phyloP scores from a whole-genome alignment of 208 protist species.

The Perkinsela sp. region DNA sequence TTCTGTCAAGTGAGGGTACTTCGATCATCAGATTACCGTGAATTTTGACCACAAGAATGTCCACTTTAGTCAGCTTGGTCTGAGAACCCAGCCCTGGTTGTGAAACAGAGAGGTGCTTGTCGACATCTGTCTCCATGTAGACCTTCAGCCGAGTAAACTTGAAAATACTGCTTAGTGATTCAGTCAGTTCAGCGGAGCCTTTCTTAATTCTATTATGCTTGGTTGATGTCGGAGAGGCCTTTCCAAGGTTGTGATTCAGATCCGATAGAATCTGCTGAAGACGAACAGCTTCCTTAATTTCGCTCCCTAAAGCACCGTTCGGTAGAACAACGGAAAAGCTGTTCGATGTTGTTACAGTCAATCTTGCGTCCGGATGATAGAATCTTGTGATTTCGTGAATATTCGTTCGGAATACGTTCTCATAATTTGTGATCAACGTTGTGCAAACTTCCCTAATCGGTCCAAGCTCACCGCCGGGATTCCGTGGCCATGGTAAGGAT shows the following conservation, averaged over 20 bases:
- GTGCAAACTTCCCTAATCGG: background rate
- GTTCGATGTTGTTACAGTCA: background rate
- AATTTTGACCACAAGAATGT: background rate
- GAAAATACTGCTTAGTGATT: background rate
- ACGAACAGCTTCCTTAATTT: background rate
- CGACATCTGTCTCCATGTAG: background rate
- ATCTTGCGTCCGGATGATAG: background rate
- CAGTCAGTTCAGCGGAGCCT: background rate
- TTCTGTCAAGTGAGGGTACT: background rate
- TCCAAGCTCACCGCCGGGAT: background rate
- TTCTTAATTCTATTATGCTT: background rate
- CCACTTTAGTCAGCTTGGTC: background rate
- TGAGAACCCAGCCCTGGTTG: background rate
- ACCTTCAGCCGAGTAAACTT: background rate
- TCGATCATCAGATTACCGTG: background rate
- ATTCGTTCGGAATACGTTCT: background rate
- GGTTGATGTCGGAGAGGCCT: background rate
- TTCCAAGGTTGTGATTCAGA: background rate
- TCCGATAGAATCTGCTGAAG: background rate
- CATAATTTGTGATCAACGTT: background rate
- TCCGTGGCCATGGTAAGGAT: background rate
- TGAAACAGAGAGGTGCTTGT: background rate
- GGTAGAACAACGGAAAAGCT: background rate
- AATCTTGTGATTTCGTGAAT: background rate
- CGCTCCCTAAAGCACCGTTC: background rate